A percentile compares a stretch with the other conserved stretches of the same genome.
Evolutionary conservation across 2,329 filamentous ascomycete genomes (phyloP).

Genomic region (Phaeosphaeriaceae sp.): DNA sequence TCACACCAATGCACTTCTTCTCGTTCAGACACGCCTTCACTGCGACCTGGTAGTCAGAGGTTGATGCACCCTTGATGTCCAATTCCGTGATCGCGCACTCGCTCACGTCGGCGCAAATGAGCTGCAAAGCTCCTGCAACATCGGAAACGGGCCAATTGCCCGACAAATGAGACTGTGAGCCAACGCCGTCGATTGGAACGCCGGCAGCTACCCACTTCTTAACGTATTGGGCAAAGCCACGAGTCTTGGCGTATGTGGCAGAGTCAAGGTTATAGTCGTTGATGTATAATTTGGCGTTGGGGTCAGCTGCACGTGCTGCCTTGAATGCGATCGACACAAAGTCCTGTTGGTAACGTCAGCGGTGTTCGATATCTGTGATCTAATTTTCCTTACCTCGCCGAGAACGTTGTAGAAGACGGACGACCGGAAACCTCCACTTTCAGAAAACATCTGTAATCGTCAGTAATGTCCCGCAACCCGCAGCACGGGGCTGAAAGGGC

Average conservation of each 20-base stretch:
- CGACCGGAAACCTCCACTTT: slow-evolving; percentile 66
- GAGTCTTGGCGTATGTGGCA: slow-evolving; percentile 66
- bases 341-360: too few species aligned
- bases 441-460: slow-evolving; percentile 58
- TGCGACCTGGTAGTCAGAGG: slow-evolving; percentile 65
- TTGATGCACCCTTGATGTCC: slow-evolving; percentile 67
- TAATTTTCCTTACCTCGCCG: too few species aligned
- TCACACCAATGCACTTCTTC: slow-evolving; percentile 70
- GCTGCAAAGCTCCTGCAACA: slow-evolving; percentile 28
- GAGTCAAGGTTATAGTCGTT: slow-evolving; percentile 74
- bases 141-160: slow-evolving; percentile 40
- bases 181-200: slow-evolving; percentile 71
- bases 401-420: slow-evolving; percentile 73
- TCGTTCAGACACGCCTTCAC: slow-evolving; percentile 65
- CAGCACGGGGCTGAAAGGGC: neutral
- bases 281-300: slow-evolving; percentile 74
- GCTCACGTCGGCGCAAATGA: slow-evolving; percentile 59
- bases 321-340: slow-evolving; percentile 76
- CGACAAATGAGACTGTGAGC: slow-evolving; percentile 65
- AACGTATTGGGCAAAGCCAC: slow-evolving; percentile 65
- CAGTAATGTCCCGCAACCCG: neutral
- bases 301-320: slow-evolving; percentile 72
- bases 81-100: slow-evolving; percentile 74
- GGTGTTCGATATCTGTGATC: too few species aligned
- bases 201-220: slow-evolving; percentile 69